Evolutionary conservation across 306 rosid genomes (phyloP), one percentile per base, ranked within the genome.

Genomic region (Trifolium subterraneum): DNA sequence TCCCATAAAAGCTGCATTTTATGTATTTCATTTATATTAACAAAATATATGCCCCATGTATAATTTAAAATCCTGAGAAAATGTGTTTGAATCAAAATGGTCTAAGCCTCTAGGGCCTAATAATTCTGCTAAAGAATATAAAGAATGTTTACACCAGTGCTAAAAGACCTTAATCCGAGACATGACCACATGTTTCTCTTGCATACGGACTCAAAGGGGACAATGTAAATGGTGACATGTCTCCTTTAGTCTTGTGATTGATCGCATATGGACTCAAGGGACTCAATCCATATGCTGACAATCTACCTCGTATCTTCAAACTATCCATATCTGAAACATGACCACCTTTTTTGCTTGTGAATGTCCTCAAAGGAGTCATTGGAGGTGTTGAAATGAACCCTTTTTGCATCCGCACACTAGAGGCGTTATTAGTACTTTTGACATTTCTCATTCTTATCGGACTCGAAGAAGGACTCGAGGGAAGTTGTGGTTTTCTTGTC

Each of bases 121-220:
- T 44, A 45, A 65, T 48, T 69, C 31, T 69, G 71, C 80, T 59
- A 52, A 72, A 29, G 35, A 55, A 14, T 39, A 29, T 31, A 60
- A 29, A 31, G 42, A n/a, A 31, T 29, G 68, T 76, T 76, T 76
- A 16, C 45, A 25, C 39, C 1, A 16, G 42, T 0, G n/a, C 9
- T 73, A 2, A 73, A 64, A 64, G 50, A 14, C 41, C 42, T 77
- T 70, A 84, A 71, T 84, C 88, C 0, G 88, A 84, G 62, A 78
- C 35, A 62, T 84, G 83, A 33, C 85, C 85, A 60, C 72, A 48
- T 11, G 81, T 50, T 47, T 4, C 38, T 15, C 54, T 36, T 1
- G 4, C 70, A 42, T 80, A 74, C 1, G 87, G 58, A 75, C 72
- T 76, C 70, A 79, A 38, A 64, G 81, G 76, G 44, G 65, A 76